Percentiles rank a stretch among this genome's conserved stretches.
These are phyloP conservation scores for Simplicillium aogashimaense DNA, from an alignment of 2,329 filamentous ascomycete species.

Conservation along the genomic window DNA sequence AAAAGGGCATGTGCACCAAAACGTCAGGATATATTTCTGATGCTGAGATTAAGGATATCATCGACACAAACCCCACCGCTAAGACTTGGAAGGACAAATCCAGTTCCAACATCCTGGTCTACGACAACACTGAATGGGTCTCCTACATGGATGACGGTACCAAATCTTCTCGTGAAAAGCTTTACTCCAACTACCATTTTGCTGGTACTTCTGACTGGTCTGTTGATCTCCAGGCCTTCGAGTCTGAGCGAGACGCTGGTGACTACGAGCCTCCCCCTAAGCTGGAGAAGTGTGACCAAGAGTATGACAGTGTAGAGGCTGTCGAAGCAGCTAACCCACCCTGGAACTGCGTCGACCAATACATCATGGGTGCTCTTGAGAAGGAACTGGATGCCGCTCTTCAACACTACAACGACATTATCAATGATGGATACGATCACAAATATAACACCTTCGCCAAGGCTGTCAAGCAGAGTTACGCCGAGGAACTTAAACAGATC, in stretches of 20 bases:
- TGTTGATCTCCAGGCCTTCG: slow-evolving; percentile 11
- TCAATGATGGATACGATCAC: no score
- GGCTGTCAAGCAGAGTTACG: no score
- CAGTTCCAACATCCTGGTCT: slow-evolving; percentile 8
- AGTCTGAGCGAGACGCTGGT: neutral
- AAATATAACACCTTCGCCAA: no score
- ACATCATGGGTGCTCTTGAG: no score
- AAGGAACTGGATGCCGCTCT: no score
- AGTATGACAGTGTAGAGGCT: no score
- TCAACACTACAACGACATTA: no score
- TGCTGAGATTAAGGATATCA: slow-evolving; percentile 17
- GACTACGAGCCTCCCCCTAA: no score
- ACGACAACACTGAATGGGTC: slow-evolving; percentile 17
- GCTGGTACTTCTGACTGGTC: slow-evolving; percentile 20
- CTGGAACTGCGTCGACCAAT: no score
- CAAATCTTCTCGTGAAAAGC: slow-evolving; percentile 11
- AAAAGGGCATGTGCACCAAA: slow-evolving; percentile 14
- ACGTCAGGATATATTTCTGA: slow-evolving; percentile 17
- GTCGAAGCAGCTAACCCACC: no score
- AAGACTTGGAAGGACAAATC: slow-evolving; percentile 3
- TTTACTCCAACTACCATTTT: slow-evolving; percentile 14
- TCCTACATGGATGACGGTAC: slow-evolving; percentile 17
- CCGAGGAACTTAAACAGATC: no score
- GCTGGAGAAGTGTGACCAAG: no score
- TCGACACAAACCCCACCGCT: slow-evolving; percentile 5